These are phyloP conservation scores for Tylopilus cervinicoccineus DNA, from an alignment of 768 basidiomycete species.

Conservation along the genomic window DNA sequence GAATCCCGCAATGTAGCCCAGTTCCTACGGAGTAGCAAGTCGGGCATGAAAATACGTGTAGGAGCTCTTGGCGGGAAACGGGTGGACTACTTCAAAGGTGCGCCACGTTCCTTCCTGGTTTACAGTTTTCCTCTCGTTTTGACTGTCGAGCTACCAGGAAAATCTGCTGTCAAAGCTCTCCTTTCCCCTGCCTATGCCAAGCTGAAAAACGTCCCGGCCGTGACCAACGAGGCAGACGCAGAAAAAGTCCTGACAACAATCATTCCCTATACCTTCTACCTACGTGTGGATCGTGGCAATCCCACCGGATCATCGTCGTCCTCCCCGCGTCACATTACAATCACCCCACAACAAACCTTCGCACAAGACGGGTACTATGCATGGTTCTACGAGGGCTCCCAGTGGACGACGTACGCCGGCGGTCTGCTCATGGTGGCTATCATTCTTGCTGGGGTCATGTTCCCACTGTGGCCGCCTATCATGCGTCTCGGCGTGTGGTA, in stretches of 20 bases:
- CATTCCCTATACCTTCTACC: constrained; percentile 86
- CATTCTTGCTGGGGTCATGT: constrained; percentile 97
- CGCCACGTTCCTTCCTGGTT: constrained; percentile 8
- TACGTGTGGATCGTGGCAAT: constrained; percentile 80
- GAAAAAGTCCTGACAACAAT: constrained; percentile 58
- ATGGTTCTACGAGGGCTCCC: constrained; percentile 96
- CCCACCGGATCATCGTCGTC: constrained; percentile 47
- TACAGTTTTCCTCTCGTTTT: not conserved
- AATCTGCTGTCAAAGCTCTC: constrained; percentile 88
- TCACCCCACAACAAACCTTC: constrained; percentile 81
- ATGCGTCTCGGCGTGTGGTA: constrained; percentile 97
- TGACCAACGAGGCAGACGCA: constrained; percentile 77
- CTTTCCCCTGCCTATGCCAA: constrained; percentile 91
- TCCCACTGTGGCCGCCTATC: constrained; percentile 94
- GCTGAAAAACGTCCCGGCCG: constrained; percentile 70
- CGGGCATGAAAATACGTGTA: constrained; percentile 84
- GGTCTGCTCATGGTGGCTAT: constrained; percentile 88
- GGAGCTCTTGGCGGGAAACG: constrained; percentile 94
- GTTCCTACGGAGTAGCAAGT: constrained; percentile 80
- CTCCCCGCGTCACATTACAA: constrained; percentile 63
- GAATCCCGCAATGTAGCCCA: constrained; percentile 80
- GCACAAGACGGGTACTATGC: constrained; percentile 82
- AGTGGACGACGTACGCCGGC: constrained; percentile 89
- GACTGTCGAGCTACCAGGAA: constrained; percentile 50
- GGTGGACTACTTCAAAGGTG: constrained; percentile 97